Evolutionary conservation across 768 basidiomycete genomes (phyloP), one percentile per base, ranked within the genome.

Genomic region (Calocybe gangraenosa): DNA sequence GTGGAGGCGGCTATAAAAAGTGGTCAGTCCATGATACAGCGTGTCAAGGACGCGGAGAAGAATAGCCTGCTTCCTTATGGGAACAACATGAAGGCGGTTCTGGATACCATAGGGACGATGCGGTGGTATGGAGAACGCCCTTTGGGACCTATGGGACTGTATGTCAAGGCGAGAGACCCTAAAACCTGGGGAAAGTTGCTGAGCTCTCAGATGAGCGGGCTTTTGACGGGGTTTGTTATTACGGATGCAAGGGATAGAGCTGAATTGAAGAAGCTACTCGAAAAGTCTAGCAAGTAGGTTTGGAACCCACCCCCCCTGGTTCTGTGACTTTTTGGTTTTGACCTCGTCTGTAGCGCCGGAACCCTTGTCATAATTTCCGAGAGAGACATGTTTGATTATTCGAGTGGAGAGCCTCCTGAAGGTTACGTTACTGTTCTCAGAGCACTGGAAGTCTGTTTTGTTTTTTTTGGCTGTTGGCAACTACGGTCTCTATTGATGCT

Each of bases 381-480:
- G 46, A 81, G 74, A 31, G 92, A 94, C 56, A 52, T 88, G 32
- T 97, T 96, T 59, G 90, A 96, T 57, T 94, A 78, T 54, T 71
- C 72, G 30, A 48, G 53, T 1, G 92, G 92, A 20, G 92, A 95
- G 57, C 84, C 87, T 9, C 74, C 76, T 2, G 58, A 58, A 15
- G 48, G 74, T 17, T 73, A 83, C 41, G 67, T 80, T 2, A 97
- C 94, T 5, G 76, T 94, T 19, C 71, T 95, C 19, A 84, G 92
- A 19, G 85, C 84, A 14, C 74, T 97, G 7, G 81, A 87, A 20
- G 95, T 92, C 50, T 7, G 78, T 65, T 28, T n/a, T 3, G n/a
- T n/a, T n/a, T 5, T 33, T 21, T 28, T 51, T 32, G 37, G 20
- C 18, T 46, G 22, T n/a, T 18, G 17, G 44, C 3, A 10, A 7